phyloP scores from a whole-genome alignment of 139 green algal species.

The Haematococcus sp. region DNA sequence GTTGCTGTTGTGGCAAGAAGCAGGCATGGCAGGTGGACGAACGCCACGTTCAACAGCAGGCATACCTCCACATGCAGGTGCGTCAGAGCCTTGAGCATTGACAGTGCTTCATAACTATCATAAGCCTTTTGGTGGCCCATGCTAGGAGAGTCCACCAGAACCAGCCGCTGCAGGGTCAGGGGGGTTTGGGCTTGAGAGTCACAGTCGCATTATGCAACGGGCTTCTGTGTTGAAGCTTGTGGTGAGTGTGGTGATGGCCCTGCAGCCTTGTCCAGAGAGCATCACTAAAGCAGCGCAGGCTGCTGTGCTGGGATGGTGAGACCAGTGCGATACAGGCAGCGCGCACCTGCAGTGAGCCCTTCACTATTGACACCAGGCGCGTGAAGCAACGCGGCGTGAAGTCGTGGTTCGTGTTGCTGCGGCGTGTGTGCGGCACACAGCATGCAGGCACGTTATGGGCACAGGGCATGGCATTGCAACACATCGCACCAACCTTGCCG shows the following conservation, averaged over 20 bases:
- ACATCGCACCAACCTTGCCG: neutral
- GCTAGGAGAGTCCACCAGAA: neutral
- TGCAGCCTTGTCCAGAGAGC: no score
- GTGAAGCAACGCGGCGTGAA: neutral
- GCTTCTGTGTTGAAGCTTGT: no score
- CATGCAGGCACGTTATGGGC: neutral
- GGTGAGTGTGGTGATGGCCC: no score
- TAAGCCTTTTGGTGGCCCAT: neutral
- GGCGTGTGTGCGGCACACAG: no score
- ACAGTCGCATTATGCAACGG: no score
- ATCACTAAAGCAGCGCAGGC: no score
- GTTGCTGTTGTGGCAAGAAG: neutral
- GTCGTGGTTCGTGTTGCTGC: slow-evolving; percentile 3
- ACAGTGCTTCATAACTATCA: neutral
- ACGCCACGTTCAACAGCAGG: no score
- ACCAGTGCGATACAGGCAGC: no score
- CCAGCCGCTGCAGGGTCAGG: neutral
- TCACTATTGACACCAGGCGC: neutral
- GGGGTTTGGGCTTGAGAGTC: no score
- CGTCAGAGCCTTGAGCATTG: neutral
- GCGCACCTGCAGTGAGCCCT: neutral
- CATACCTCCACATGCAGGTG: neutral
- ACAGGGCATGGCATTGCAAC: no score
- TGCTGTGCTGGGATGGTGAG: no score
- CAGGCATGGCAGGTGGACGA: neutral